Evolutionary conservation across 306 rosid species (phyloP).

Genomic region (Hippophae tibetana): DNA sequence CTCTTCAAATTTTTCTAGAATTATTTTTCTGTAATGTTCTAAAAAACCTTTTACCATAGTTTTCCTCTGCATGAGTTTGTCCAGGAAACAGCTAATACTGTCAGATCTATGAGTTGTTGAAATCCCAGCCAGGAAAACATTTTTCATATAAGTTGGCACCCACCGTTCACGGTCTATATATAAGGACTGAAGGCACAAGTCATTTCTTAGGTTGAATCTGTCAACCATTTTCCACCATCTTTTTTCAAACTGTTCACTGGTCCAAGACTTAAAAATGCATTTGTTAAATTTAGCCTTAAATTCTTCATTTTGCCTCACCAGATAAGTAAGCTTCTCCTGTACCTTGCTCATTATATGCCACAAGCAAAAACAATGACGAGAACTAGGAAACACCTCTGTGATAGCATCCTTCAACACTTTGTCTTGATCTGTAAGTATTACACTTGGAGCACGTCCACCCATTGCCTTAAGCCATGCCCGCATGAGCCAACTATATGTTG

Average conservation of each 20-base stretch:
- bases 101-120: conserved; percentile 28
- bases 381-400: conserved; percentile 28
- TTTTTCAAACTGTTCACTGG: conserved; percentile 29
- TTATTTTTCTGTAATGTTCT: conserved; percentile 22
- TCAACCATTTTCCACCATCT: conserved; percentile 34
- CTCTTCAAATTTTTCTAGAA: conserved; percentile 34
- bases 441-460: conserved; percentile 36
- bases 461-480: conserved; percentile 36
- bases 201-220: conserved; percentile 26
- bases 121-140: conserved; percentile 30
- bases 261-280: conserved; percentile 44
- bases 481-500: conserved; percentile 37
- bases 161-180: conserved; percentile 31
- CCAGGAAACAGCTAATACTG: conserved; percentile 28
- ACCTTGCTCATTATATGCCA: conserved; percentile 43
- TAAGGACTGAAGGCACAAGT: conserved; percentile 28
- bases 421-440: conserved; percentile 33
- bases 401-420: conserved; percentile 31
- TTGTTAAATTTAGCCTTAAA: conserved; percentile 29
- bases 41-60: conserved; percentile 31
- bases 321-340: conserved; percentile 31
- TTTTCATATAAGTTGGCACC: conserved; percentile 35
- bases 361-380: conserved; percentile 40
- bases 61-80: conserved; percentile 37
- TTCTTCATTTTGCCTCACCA: conserved; percentile 25